These are phyloP conservation scores for Dactylonectria macrodidyma DNA, from an alignment of 2,329 filamentous ascomycete genomes.

Conservation along the genomic window DNA sequence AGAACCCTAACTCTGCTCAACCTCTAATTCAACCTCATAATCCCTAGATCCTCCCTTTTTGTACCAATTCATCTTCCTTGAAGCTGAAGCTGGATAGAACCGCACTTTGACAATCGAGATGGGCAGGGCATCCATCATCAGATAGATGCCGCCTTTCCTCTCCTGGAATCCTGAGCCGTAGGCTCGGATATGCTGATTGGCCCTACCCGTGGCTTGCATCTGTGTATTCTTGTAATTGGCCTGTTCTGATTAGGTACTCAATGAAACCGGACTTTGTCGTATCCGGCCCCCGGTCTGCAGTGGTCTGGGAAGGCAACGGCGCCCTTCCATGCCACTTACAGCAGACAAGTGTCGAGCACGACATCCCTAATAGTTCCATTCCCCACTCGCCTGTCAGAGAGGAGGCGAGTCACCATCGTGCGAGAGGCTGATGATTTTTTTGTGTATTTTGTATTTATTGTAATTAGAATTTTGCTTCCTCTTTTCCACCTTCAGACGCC, in stretches of 20 bases:
- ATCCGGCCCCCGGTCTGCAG: not conserved
- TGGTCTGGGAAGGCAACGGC: conserved; percentile 5
- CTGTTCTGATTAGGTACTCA: conserved; percentile 1
- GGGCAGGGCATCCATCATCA: not conserved
- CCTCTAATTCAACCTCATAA: too few species aligned
- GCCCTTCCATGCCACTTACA: conserved; percentile 25
- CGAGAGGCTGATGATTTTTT: conserved; percentile 32
- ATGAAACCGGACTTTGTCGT: not conserved
- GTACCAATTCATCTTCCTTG: too few species aligned
- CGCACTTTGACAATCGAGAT: not conserved
- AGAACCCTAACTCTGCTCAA: too few species aligned
- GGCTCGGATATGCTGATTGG: not conserved
- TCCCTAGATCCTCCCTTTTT: too few species aligned
- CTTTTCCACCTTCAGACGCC: conserved; percentile 8
- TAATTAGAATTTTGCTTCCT: conserved; percentile 23
- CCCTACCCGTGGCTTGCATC: not conserved
- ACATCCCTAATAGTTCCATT: conserved; percentile 42
- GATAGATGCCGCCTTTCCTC: not conserved
- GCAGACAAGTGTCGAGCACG: conserved; percentile 31
- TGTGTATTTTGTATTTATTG: conserved; percentile 31
- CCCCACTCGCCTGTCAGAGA: conserved; percentile 40
- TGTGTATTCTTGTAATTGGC: not conserved
- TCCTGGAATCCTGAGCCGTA: not conserved
- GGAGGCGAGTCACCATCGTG: conserved; percentile 29
- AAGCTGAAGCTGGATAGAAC: too few species aligned